A percentile compares a stretch with the other conserved stretches of the same genome.
phyloP scores from a whole-genome alignment of 352 stramenopile species.

The Phytophthora pisi region DNA sequence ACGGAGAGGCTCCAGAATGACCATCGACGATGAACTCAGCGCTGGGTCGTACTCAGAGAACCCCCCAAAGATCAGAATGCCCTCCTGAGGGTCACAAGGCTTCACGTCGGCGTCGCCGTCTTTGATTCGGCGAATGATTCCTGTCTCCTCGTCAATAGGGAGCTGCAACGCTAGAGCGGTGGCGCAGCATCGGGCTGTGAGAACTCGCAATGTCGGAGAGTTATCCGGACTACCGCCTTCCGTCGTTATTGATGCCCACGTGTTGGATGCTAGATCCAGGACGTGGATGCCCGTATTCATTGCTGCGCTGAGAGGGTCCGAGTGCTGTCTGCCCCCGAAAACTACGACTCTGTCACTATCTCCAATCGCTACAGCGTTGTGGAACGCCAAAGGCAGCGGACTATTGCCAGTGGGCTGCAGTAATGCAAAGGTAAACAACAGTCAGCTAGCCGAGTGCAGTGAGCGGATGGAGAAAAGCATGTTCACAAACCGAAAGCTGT shows the following conservation, averaged over 20 bases:
- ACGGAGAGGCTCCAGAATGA: slow-evolving; percentile 48
- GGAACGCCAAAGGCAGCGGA: slow-evolving; percentile 56
- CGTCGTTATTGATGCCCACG: slow-evolving; percentile 46
- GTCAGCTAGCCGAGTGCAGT: slow-evolving; percentile 1
- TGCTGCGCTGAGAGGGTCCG: slow-evolving; percentile 1
- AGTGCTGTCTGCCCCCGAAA: slow-evolving; percentile 44
- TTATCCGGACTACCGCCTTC: slow-evolving; percentile 9
- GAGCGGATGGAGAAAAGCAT: background rate
- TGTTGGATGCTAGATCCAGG: slow-evolving; percentile 53
- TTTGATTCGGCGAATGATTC: slow-evolving; percentile 26
- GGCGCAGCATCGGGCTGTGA: slow-evolving; percentile 45
- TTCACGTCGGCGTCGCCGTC: slow-evolving; percentile 25
- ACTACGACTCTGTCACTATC: slow-evolving; percentile 52
- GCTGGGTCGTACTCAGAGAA: slow-evolving; percentile 42
- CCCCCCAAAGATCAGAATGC: slow-evolving; percentile 64
- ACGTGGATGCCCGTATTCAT: slow-evolving; percentile 50
- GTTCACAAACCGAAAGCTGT: slow-evolving; percentile 41
- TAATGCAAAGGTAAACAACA: background rate
- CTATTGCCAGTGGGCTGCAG: slow-evolving; percentile 51
- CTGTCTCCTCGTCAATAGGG: slow-evolving; percentile 34
- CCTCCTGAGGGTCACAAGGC: slow-evolving; percentile 21
- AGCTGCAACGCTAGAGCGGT: slow-evolving; percentile 39
- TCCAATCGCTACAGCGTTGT: slow-evolving; percentile 46
- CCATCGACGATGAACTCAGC: slow-evolving; percentile 33
- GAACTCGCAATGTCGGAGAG: background rate